Evolutionary conservation across 345 rosid species (phyloP), one percentile per base, ranked within the genome.

Genomic region (Pistacia vera): DNA sequence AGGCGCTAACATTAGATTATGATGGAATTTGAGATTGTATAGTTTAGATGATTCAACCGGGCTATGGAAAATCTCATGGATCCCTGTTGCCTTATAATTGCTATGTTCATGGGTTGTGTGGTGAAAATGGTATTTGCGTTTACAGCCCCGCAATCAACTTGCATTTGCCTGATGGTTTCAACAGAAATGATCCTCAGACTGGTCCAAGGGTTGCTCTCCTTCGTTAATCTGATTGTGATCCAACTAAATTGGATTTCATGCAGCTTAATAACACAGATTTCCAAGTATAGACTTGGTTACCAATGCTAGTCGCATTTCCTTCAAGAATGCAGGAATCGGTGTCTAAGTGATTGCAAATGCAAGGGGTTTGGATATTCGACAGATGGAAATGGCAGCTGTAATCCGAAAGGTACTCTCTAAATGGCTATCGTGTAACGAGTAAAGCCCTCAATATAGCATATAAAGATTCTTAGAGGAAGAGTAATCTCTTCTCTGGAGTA

Each of bases 11-110:
- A 11, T 74, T 82, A 33, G 85, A 78, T 75, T 76, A 66, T 54
- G 85, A 78, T 68, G 85, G 85, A 4, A 72, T 75, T 35, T 75
- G 0, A 70, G 82, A 51, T 55, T 79, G 59, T 82, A 82, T 60
- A 82, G 78, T 77, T 30, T 77, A 7, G 78, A 75, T n/a, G 55
- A 58, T 17, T 56, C 66, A 54, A 65, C 67, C 3, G 66, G 68
- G 18, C n/a, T 28, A 25, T 75, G 85, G 85, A 44, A 30, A 18
- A 54, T 78, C 68, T 74, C 85, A 17, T 82, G 82, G 85, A 48
- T 20, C 36, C 70, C 71, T 13, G 11, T 55, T 68, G 69, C 46
- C 14, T 44, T 66, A 79, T 11, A 12, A 61, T 41, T 82, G 85
- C 66, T 2, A 8, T 28, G 78, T 82, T 36, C 80, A 75, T 11